Percentiles rank a stretch among this genome's conserved stretches.
phyloP scores from a whole-genome alignment of 495 filamentous ascomycete species.

The Penicillium taxi region DNA sequence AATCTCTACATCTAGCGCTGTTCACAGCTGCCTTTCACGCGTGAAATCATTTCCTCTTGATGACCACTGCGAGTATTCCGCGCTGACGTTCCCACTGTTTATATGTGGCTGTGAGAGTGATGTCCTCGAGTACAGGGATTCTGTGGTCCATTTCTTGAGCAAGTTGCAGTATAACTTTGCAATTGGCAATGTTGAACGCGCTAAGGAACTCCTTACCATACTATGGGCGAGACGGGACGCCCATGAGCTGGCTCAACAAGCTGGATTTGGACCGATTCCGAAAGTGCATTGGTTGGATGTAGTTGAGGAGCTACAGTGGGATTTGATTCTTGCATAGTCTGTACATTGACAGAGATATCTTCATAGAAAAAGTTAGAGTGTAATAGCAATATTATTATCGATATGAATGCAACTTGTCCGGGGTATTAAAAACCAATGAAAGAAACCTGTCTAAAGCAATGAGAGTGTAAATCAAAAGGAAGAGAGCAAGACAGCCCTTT shows the following conservation, averaged over 20 bases:
- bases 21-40: slow-evolving; percentile 23
- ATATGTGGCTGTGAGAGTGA: slow-evolving; percentile 34
- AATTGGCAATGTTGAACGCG: slow-evolving; percentile 35
- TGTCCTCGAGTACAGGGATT: slow-evolving; percentile 14
- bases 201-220: slow-evolving; percentile 30
- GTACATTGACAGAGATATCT: background rate
- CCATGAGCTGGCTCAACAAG: background rate
- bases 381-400: slow-evolving; percentile 1
- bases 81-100: slow-evolving; percentile 38
- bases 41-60: slow-evolving; percentile 26
- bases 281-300: slow-evolving; percentile 42
- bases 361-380: slow-evolving; percentile 1
- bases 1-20: slow-evolving; percentile 22
- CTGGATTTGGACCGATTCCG: too few relatives aligned
- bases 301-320: slow-evolving; percentile 34
- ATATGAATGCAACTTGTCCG: slow-evolving; percentile 2
- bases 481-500: too few relatives aligned
- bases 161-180: slow-evolving; percentile 35
- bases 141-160: slow-evolving; percentile 22
- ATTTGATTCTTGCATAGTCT: slow-evolving; percentile 31
- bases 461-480: background rate
- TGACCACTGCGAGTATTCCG: slow-evolving; percentile 37
- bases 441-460: background rate
- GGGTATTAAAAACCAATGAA: background rate
- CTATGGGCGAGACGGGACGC: slow-evolving; percentile 28